Percentiles rank a stretch among this genome's conserved stretches.
phyloP scores from a whole-genome alignment of 176 grass and related monocot genomes.

The Oropetium thomaeum region DNA sequence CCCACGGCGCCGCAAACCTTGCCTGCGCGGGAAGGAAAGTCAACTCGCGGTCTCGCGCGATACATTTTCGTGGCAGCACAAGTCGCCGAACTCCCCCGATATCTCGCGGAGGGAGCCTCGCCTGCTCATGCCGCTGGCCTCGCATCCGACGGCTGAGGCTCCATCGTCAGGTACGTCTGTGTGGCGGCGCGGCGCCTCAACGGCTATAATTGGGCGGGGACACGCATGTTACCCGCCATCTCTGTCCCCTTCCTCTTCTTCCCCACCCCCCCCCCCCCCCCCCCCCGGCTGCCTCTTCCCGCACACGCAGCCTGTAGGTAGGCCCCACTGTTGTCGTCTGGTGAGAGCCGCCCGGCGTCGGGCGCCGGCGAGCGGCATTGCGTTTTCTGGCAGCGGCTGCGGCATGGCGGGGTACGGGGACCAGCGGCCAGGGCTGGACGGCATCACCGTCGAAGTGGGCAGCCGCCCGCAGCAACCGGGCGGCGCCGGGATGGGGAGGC shows the following conservation, averaged over 20 bases:
- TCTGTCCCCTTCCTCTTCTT: slow-evolving; percentile 19
- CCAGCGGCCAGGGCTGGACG: slow-evolving; percentile 26
- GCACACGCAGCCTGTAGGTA: neutral
- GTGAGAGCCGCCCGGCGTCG: too few relatives aligned
- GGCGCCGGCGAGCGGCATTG: slow-evolving; percentile 33
- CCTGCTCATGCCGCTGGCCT: neutral
- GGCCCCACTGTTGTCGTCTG: neutral
- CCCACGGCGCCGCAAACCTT: neutral
- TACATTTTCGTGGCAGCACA: neutral
- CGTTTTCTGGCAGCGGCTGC: neutral
- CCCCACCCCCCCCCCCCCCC: neutral
- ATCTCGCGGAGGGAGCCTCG: neutral
- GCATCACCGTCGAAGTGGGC: slow-evolving; percentile 18
- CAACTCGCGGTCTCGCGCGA: slow-evolving; percentile 20
- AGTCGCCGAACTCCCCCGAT: neutral
- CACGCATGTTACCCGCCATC: slow-evolving; percentile 57
- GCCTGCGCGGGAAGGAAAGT: neutral
- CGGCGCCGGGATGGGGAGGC: neutral
- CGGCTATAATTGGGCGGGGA: slow-evolving; percentile 54
- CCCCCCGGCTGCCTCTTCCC: too few relatives aligned
- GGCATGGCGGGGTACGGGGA: slow-evolving; percentile 40
- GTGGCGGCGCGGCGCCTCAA: slow-evolving; percentile 31
- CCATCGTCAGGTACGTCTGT: neutral
- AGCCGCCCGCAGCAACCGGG: neutral
- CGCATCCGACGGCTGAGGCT: slow-evolving; percentile 1